Conservation (phyloP, 208 protist species). For the Trichomonas vaginalis region DNA sequence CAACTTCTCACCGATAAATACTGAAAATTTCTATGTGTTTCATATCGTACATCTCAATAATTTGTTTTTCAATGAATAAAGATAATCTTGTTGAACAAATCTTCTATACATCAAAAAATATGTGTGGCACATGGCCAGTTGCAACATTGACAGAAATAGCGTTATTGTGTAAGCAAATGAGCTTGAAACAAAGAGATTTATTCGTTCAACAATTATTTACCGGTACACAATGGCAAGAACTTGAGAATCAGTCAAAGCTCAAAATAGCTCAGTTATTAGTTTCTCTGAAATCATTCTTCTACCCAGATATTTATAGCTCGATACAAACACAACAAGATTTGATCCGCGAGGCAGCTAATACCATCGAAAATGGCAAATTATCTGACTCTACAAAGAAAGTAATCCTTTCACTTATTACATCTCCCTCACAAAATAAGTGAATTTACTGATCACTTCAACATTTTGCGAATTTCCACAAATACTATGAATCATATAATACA, state of each 20-base stretch:
- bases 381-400: background rate
- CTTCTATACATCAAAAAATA: background rate
- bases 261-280: background rate
- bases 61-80: background rate
- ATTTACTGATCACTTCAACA: too few relatives aligned
- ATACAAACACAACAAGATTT: background rate
- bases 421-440: background rate
- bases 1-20: too few relatives aligned
- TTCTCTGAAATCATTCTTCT: background rate
- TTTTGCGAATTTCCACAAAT: too few relatives aligned
- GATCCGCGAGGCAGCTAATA: background rate
- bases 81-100: background rate
- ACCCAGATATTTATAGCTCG: background rate
- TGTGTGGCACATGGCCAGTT: background rate
- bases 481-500: too few relatives aligned
- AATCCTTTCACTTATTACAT: background rate
- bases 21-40: too few relatives aligned
- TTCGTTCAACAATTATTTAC: background rate
- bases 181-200: background rate
- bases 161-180: background rate
- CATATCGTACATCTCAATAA: too few relatives aligned
- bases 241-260: background rate
- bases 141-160: background rate
- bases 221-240: background rate
- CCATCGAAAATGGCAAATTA: background rate